Conservation (phyloP, 2,329 filamentous ascomycete genomes). For the Thermothelomyces thermophilus region DNA sequence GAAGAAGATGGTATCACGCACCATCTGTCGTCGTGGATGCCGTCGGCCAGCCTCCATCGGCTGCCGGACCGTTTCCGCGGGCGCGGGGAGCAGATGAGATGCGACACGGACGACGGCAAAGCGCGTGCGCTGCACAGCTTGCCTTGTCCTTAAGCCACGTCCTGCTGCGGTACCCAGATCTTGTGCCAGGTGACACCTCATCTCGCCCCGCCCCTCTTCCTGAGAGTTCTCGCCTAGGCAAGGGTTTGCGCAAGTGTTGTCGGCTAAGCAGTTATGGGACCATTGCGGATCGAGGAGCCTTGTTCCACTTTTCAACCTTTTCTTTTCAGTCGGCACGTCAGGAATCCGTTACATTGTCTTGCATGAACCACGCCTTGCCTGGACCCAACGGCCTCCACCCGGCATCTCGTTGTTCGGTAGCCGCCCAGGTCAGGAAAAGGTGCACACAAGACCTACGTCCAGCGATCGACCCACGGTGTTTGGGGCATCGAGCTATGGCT, state of each 20-base stretch:
- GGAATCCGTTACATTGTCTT: conserved; percentile 8
- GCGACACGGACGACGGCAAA: conserved; percentile 25
- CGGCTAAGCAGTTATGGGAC: conserved; percentile 21
- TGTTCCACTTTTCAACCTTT: conserved; percentile 22
- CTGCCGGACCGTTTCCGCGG: conserved; percentile 17
- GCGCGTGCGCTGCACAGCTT: conserved; percentile 27
- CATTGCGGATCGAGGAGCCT: conserved; percentile 14
- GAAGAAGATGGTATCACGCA: conserved; percentile 6
- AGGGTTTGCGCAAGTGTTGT: conserved; percentile 19
- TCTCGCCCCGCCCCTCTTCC: conserved; percentile 25
- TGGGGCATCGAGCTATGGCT: conserved; percentile 4
- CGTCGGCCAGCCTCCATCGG: conserved; percentile 16
- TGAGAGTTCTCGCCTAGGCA: too few relatives aligned
- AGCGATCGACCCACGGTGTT: neutral
- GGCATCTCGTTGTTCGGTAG: conserved; percentile 4
- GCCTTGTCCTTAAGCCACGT: conserved; percentile 28
- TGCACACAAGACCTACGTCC: neutral
- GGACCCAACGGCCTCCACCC: neutral
- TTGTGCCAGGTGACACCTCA: conserved; percentile 46
- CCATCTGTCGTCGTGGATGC: conserved; percentile 13
- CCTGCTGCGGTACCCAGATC: conserved; percentile 38
- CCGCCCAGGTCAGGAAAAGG: neutral
- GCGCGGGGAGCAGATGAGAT: conserved; percentile 13
- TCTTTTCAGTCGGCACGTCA: conserved; percentile 14
- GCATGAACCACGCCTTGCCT: conserved; percentile 9